Evolutionary conservation across 2,329 filamentous ascomycete species (phyloP).

Genomic region (Rhynchosporium secalis): DNA sequence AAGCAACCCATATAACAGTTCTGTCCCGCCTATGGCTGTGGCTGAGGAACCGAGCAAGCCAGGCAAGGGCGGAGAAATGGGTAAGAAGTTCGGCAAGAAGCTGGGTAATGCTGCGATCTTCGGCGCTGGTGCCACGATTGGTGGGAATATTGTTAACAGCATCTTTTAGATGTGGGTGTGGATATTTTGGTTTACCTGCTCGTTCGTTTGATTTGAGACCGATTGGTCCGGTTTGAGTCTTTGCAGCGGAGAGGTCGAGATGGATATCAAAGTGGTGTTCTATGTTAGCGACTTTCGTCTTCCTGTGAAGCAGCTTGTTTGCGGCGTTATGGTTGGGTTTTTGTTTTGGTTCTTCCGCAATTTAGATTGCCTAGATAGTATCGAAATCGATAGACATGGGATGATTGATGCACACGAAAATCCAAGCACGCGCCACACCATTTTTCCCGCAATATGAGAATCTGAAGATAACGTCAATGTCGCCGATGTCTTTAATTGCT

Average conservation of each 20-base stretch:
- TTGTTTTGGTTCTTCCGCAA: background rate
- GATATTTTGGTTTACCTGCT: no score
- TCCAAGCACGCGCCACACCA: no score
- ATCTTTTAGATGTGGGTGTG: slow-evolving; percentile 64
- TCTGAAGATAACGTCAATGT: no score
- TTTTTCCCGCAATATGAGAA: no score
- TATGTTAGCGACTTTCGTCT: no score
- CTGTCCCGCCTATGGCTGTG: slow-evolving; percentile 74
- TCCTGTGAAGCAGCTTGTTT: no score
- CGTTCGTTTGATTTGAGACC: no score
- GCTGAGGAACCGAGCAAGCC: slow-evolving; percentile 53
- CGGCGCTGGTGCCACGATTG: slow-evolving; percentile 88
- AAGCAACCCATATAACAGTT: slow-evolving; percentile 64
- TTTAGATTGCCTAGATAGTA: no score
- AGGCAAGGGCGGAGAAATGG: slow-evolving; percentile 58
- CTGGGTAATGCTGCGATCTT: slow-evolving; percentile 82
- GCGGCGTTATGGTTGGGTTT: background rate
- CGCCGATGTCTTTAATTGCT: no score
- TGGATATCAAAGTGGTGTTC: background rate
- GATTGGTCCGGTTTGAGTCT: no score
- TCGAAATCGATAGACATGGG: no score
- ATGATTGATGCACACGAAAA: no score
- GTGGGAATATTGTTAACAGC: slow-evolving; percentile 84
- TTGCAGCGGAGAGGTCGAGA: background rate
- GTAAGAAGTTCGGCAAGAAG: slow-evolving; percentile 98